phyloP scores from a whole-genome alignment of 2,329 filamentous ascomycete genomes.

The Botrytis byssoidea region DNA sequence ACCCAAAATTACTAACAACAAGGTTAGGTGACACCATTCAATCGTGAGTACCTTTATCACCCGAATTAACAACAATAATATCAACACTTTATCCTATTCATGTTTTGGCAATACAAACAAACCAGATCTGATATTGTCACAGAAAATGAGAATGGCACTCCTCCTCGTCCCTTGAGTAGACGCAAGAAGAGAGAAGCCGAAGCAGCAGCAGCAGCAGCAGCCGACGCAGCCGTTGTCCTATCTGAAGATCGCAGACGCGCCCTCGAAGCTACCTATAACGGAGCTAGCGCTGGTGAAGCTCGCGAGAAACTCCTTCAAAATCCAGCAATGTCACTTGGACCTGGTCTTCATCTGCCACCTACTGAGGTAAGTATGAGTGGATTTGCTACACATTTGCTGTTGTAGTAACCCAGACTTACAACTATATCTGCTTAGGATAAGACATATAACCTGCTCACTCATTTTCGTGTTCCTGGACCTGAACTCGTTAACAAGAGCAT shows the following conservation, averaged over 20 bases:
- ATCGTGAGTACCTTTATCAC: conserved; percentile 4
- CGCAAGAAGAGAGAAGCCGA: neutral
- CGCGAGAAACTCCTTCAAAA: conserved; percentile 12
- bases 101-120: neutral
- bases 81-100: neutral
- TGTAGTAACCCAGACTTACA: neutral
- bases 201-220: neutral
- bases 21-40: neutral
- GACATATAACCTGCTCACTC: conserved; percentile 10
- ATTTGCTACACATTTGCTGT: neutral
- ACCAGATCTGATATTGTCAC: neutral
- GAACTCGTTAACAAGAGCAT: conserved; percentile 20
- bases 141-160: conserved; percentile 5
- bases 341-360: neutral
- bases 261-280: conserved; percentile 11
- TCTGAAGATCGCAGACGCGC: conserved; percentile 7
- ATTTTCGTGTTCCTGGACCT: conserved; percentile 14
- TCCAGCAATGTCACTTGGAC: neutral
- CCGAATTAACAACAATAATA: neutral
- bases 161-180: neutral
- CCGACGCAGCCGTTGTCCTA: neutral
- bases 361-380: conserved; percentile 1
- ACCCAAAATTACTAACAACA: neutral
- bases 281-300: conserved; percentile 9
- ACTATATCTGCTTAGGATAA: neutral